Percentiles rank a stretch among this genome's conserved stretches.
These are phyloP conservation scores for Suillus clintonianus DNA, from an alignment of 768 basidiomycete genomes.

Conservation along the genomic window DNA sequence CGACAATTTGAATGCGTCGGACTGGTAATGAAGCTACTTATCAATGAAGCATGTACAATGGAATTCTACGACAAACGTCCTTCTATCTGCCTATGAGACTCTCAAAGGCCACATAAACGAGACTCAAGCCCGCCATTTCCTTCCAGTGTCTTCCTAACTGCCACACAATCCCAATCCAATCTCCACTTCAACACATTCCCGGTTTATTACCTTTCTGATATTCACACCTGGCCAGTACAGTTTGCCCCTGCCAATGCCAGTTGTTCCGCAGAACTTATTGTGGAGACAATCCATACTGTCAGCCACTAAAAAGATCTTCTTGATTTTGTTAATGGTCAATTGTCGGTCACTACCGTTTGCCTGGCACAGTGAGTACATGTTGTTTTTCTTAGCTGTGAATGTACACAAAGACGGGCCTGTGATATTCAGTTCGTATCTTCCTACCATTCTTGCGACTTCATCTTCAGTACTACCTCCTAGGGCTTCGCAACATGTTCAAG, in stretches of 20 bases:
- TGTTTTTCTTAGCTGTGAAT: neutral
- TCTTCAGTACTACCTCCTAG: conserved; percentile 33
- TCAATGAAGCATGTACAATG: no score
- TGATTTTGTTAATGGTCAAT: conserved; percentile 58
- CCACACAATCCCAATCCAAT: no score
- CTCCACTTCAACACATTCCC: neutral
- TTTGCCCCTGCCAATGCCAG: neutral
- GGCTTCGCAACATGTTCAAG: conserved; percentile 39
- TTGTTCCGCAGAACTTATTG: neutral
- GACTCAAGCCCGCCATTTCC: no score
- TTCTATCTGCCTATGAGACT: no score
- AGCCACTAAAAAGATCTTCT: conserved; percentile 42
- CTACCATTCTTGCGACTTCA: conserved; percentile 43
- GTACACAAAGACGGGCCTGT: neutral
- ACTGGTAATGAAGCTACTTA: no score
- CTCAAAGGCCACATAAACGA: conserved; percentile 1
- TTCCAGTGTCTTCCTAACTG: no score
- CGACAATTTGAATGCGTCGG: no score
- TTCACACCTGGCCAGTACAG: neutral
- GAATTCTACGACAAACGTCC: no score
- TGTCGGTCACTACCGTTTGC: conserved; percentile 60
- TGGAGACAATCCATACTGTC: neutral
- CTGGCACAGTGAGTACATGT: conserved; percentile 62
- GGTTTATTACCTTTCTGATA: neutral
- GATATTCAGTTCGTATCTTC: conserved; percentile 51